phyloP scores from a whole-genome alignment of 768 basidiomycete species.

The Rhizopogon roseolus region DNA sequence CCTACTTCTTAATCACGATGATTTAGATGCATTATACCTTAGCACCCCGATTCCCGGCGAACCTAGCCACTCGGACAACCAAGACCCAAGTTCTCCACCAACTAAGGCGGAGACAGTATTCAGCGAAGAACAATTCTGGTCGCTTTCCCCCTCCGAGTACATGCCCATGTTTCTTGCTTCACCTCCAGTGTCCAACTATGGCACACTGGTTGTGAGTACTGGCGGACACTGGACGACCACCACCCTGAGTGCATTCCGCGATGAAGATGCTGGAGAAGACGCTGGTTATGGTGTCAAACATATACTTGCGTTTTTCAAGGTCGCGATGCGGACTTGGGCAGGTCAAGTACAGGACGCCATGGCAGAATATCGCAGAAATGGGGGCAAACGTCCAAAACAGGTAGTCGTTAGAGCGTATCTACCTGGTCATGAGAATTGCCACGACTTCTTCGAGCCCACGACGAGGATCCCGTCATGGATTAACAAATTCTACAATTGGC shows the following conservation, averaged over 20 bases:
- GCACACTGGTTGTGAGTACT: constrained; percentile 58
- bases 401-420: constrained; percentile 58
- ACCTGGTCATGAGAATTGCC: constrained; percentile 65
- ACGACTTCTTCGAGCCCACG: constrained; percentile 43
- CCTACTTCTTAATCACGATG: constrained; percentile 44
- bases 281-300: constrained; percentile 46
- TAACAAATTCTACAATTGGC: constrained; percentile 64
- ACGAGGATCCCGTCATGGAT: constrained; percentile 35
- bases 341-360: constrained; percentile 43
- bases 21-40: constrained; percentile 43
- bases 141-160: constrained; percentile 47
- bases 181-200: constrained; percentile 48
- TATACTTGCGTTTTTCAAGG: constrained; percentile 52
- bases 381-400: constrained; percentile 29
- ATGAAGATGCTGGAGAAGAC: constrained; percentile 23
- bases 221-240: constrained; percentile 69
- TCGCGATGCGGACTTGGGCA: constrained; percentile 56
- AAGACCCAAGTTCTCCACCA: constrained; percentile 13
- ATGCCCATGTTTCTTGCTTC: constrained; percentile 41
- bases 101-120: constrained; percentile 40
- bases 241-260: constrained; percentile 39
- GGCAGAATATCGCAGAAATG: constrained; percentile 25
- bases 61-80: constrained; percentile 10
- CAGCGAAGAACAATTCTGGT: constrained; percentile 53
- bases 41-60: constrained; percentile 11